phyloP scores from a whole-genome alignment of 2,329 filamentous ascomycete species.

The Atkinsonella texensis region DNA sequence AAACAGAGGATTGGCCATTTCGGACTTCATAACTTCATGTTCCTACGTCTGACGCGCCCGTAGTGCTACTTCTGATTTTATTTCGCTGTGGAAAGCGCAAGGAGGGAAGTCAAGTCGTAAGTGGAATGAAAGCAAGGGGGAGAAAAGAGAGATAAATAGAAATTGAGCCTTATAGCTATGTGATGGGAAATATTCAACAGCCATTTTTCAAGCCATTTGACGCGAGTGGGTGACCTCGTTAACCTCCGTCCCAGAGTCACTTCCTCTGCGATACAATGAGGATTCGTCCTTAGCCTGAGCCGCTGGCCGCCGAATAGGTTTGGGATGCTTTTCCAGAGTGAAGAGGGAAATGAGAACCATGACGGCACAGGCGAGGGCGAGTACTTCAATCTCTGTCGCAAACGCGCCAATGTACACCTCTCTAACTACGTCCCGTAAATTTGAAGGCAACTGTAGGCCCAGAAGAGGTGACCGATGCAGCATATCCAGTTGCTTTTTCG shows the following conservation, averaged over 20 bases:
- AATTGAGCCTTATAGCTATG: neutral
- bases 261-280: conserved; percentile 19
- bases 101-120: neutral
- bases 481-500: conserved; percentile 24
- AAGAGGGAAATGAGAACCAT: conserved; percentile 33
- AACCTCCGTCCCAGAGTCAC: conserved; percentile 26
- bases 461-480: conserved; percentile 33
- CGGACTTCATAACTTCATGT: neutral
- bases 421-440: conserved; percentile 23
- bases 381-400: conserved; percentile 31
- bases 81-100: neutral
- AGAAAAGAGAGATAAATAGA: neutral
- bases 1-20: neutral
- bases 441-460: conserved; percentile 20
- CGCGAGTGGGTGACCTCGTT: conserved; percentile 16
- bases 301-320: conserved; percentile 20
- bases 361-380: conserved; percentile 30
- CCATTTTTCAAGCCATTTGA: conserved; percentile 7
- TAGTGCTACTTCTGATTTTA: neutral
- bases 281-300: conserved; percentile 17
- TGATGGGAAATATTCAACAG: neutral
- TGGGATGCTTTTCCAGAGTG: conserved; percentile 30
- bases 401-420: conserved; percentile 34
- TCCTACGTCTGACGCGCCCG: neutral
- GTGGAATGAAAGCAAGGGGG: neutral